Evolutionary conservation across 805 yeast genomes (phyloP).

Genomic region (Blastobotrys peoriensis): DNA sequence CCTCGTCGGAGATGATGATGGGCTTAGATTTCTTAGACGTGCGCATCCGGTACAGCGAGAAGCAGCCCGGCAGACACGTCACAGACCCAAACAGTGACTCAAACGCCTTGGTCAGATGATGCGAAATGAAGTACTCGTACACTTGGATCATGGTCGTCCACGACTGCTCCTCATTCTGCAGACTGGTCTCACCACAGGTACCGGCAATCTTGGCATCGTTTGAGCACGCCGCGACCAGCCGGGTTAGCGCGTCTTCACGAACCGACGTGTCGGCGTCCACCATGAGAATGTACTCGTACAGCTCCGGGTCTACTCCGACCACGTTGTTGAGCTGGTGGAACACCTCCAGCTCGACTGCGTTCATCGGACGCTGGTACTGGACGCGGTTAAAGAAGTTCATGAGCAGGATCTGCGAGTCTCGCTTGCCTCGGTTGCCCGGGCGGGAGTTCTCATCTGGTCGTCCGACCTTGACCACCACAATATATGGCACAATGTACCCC

Average conservation of each 20-base stretch:
- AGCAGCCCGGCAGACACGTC: constrained; percentile 65
- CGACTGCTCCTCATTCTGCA: constrained; percentile 46
- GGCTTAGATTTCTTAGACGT: constrained; percentile 48
- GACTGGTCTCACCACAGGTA: constrained; percentile 57
- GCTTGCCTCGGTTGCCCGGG: constrained; percentile 62
- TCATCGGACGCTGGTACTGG: constrained; percentile 55
- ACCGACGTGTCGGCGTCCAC: constrained; percentile 62
- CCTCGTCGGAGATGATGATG: constrained; percentile 52
- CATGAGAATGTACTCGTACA: constrained; percentile 50
- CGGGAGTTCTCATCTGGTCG: constrained; percentile 43
- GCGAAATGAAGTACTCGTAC: constrained; percentile 58
- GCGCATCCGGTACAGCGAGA: constrained; percentile 47
- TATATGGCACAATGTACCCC: constrained; percentile 48
- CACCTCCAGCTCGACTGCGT: constrained; percentile 49
- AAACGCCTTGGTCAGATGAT: constrained; percentile 57
- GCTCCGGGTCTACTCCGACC: constrained; percentile 56
- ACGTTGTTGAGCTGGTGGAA: constrained; percentile 50
- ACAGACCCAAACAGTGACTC: constrained; percentile 58
- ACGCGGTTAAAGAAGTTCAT: constrained; percentile 56
- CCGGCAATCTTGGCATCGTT: constrained; percentile 54
- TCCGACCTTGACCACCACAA: constrained; percentile 53
- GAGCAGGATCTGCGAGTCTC: constrained; percentile 55
- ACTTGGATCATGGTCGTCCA: constrained; percentile 61
- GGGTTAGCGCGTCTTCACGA: constrained; percentile 46
- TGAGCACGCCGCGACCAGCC: constrained; percentile 54